A percentile compares a stretch with the other conserved stretches of the same genome.
Evolutionary conservation across 805 yeast genomes (phyloP).

Genomic region (Nakazawaea anatomiae): DNA sequence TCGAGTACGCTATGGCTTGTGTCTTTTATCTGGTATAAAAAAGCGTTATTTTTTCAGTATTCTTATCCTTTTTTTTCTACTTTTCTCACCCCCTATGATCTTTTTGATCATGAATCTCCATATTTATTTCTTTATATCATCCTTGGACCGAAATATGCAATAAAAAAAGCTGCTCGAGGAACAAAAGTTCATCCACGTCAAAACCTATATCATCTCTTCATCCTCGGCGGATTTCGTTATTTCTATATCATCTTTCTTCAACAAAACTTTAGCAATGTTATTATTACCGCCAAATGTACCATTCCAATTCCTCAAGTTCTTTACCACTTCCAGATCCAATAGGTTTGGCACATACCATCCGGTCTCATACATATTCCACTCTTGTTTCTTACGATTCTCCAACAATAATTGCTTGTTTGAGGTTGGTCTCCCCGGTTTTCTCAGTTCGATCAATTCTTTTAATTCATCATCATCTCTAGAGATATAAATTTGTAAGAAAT

Average conservation of each 20-base stretch:
- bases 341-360: slow-evolving; percentile 76
- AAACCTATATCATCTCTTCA: background rate
- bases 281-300: slow-evolving; percentile 77
- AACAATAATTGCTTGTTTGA: slow-evolving; percentile 62
- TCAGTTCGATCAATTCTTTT: slow-evolving; percentile 46
- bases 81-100: too few relatives aligned
- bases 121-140: too few relatives aligned
- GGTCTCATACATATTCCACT: slow-evolving; percentile 52
- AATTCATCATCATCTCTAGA: slow-evolving; percentile 74
- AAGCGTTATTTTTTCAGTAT: too few relatives aligned
- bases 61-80: too few relatives aligned
- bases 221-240: background rate
- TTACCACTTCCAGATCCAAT: slow-evolving; percentile 52
- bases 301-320: slow-evolving; percentile 65
- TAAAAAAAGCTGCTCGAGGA: too few relatives aligned
- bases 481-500: slow-evolving; percentile 56
- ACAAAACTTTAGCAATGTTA: slow-evolving; percentile 43
- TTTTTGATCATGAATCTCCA: too few relatives aligned
- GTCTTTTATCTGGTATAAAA: too few relatives aligned
- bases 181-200: background rate
- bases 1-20: too few relatives aligned
- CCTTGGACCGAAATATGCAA: too few relatives aligned
- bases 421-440: slow-evolving; percentile 89
- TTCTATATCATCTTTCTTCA: slow-evolving; percentile 21
- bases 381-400: slow-evolving; percentile 57